Evolutionary conservation across 2,329 filamentous ascomycete genomes (phyloP).

Genomic region (Aureobasidium sp.): DNA sequence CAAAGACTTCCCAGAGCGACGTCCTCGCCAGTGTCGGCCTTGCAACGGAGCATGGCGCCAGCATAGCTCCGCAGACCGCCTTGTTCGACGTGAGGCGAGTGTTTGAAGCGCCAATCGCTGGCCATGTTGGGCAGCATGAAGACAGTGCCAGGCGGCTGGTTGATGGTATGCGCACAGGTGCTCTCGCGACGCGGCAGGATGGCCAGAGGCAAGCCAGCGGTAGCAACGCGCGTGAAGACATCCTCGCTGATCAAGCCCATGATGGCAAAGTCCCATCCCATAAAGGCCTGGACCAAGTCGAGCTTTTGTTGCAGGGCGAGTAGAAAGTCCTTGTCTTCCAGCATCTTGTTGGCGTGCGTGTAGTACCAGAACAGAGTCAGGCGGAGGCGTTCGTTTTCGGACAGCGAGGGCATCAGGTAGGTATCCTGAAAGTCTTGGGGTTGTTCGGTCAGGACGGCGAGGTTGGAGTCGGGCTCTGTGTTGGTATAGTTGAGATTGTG

Average conservation of each 20-base stretch:
- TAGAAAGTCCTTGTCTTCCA: slow-evolving; percentile 34
- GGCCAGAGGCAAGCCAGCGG: slow-evolving; percentile 33
- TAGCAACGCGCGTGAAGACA: slow-evolving; percentile 35
- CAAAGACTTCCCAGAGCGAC: slow-evolving; percentile 37
- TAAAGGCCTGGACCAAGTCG: slow-evolving; percentile 32
- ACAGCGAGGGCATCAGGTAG: slow-evolving; percentile 30
- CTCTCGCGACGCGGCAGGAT: slow-evolving; percentile 38
- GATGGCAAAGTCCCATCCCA: slow-evolving; percentile 40
- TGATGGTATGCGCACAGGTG: slow-evolving; percentile 37
- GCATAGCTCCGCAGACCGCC: slow-evolving; percentile 36
- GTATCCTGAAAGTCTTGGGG: slow-evolving; percentile 17
- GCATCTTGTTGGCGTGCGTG: slow-evolving; percentile 27
- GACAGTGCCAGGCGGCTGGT: slow-evolving; percentile 18
- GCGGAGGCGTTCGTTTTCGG: slow-evolving; percentile 30
- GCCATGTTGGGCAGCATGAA: slow-evolving; percentile 36
- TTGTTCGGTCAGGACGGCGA: slow-evolving; percentile 17
- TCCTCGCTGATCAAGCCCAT: slow-evolving; percentile 37
- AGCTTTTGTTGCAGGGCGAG: slow-evolving; percentile 36
- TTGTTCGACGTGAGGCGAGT: slow-evolving; percentile 33
- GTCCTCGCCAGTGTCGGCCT: slow-evolving; percentile 32
- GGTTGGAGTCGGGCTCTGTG: slow-evolving; percentile 8
- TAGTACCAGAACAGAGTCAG: slow-evolving; percentile 39
- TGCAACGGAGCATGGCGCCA: slow-evolving; percentile 32
- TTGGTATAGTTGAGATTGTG: slow-evolving; percentile 4
- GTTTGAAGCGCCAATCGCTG: slow-evolving; percentile 37